Percentiles rank a stretch among this genome's conserved stretches.
These are phyloP conservation scores for Lactifluus volemus DNA, from an alignment of 768 basidiomycete species.

Conservation along the genomic window DNA sequence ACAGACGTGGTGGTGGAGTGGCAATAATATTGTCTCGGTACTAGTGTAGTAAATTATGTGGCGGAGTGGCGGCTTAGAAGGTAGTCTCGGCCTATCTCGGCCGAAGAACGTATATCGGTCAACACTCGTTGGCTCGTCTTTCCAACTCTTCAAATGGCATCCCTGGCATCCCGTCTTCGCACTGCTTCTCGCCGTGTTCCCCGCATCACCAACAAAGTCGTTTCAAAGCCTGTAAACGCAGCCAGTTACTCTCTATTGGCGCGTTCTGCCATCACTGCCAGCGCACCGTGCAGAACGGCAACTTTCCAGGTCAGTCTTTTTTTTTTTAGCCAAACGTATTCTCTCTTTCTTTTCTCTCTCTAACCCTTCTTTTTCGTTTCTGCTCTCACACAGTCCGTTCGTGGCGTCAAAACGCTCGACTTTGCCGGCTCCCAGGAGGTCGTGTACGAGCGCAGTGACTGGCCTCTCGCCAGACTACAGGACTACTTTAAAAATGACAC, in stretches of 20 bases:
- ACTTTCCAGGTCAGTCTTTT: background rate
- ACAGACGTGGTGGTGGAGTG: no score
- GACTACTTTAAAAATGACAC: slow-evolving; percentile 99
- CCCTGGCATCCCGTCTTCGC: no score
- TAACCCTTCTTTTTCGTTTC: background rate
- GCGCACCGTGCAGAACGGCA: slow-evolving; percentile 20
- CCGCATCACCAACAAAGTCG: slow-evolving; percentile 28
- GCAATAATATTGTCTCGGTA: no score
- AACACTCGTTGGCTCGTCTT: no score
- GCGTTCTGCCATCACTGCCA: slow-evolving; percentile 30
- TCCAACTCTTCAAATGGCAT: no score
- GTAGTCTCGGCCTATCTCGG: no score
- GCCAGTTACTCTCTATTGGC: slow-evolving; percentile 56
- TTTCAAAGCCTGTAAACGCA: slow-evolving; percentile 35
- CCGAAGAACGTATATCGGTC: no score
- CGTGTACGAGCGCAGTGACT: slow-evolving; percentile 94
- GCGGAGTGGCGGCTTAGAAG: no score
- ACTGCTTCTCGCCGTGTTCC: no score
- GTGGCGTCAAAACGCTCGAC: slow-evolving; percentile 92
- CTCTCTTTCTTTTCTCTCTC: background rate
- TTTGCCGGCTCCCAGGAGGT: slow-evolving; percentile 92
- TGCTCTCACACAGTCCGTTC: slow-evolving; percentile 37
- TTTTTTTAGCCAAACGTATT: background rate
- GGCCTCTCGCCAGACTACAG: slow-evolving; percentile 96
- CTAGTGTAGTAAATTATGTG: no score